Evolutionary conservation across 169 alveolate species (phyloP), one percentile per base, ranked within the genome.

Genomic region (Eimeria acervulina): DNA sequence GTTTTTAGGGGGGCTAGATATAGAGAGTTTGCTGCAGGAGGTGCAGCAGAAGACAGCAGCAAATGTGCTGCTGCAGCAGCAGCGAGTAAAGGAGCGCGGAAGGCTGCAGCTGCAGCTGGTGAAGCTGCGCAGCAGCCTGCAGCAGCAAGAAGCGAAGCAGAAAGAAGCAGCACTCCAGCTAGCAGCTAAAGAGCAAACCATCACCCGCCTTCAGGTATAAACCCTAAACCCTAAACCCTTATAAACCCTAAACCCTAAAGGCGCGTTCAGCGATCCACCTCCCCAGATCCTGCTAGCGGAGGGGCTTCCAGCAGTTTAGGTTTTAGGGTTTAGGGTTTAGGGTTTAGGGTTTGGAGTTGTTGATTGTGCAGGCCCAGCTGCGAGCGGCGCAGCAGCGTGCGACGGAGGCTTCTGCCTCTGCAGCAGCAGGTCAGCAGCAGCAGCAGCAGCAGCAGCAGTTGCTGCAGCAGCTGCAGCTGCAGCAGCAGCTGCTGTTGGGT

Each of bases 11-110:
- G 87, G 59, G n/a, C 13, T 33, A 42, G 55, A 38, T 42, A 13
- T 76, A 26, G 83, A 13, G 52, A 5, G 21, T n/a, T 12, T 72
- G 44, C 15, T 72, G 7, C 15, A 78, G n/a, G 88, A 38, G 55
- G 31, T 78, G 88, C 88, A 38, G 88, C 88, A 36, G 88, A 23
- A n/a, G 88, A 17, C 42, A 31, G 55, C 88, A 17, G 63, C 55
- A 28, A 15, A 10, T 7, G 63, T 19, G 88, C 88, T 36, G 88
- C 88, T 12, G 88, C 55, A 42, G 55, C 88, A 78, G 55, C 88
- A 78, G 88, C 88, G 21, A 52, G 36, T 17, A 61, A 47, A 17
- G 61, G 23, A 40, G 55, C 55, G 44, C 61, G 3, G 8, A 31
- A 33, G 61, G 55, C 10, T 17, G 19, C 61, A 12, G 38, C 83